These are phyloP conservation scores for Kuraishia piskuri DNA, from an alignment of 805 yeast genomes.

Conservation along the genomic window DNA sequence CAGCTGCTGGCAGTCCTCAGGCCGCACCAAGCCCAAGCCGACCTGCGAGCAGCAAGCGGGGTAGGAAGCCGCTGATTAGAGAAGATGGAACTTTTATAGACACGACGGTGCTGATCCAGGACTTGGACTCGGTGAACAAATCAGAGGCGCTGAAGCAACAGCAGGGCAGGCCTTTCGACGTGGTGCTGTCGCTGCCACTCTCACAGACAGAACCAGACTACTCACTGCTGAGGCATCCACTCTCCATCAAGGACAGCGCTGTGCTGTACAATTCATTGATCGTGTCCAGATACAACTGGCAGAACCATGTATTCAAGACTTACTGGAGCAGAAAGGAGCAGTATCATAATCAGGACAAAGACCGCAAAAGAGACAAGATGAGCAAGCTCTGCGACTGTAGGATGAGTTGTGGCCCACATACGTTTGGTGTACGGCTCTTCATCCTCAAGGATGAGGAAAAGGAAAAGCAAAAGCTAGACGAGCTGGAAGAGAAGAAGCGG, in stretches of 20 bases:
- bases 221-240: conserved; percentile 51
- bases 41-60: background rate
- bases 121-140: conserved; percentile 19
- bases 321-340: conserved; percentile 55
- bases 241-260: conserved; percentile 65
- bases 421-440: conserved; percentile 67
- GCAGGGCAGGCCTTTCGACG: conserved; percentile 51
- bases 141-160: conserved; percentile 20
- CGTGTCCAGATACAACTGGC: conserved; percentile 64
- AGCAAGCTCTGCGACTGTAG: conserved; percentile 75
- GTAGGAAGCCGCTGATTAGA: background rate
- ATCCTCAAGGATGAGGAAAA: conserved; percentile 76
- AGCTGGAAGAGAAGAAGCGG: conserved; percentile 17
- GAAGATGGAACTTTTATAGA: background rate
- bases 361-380: conserved; percentile 67
- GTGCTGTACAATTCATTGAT: conserved; percentile 63
- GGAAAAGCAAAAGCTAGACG: conserved; percentile 32
- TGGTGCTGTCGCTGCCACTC: conserved; percentile 59
- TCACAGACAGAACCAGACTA: conserved; percentile 58
- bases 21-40: background rate
- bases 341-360: conserved; percentile 36
- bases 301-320: conserved; percentile 60
- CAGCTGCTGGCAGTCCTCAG: background rate
- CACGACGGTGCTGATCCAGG: conserved; percentile 16
- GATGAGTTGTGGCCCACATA: conserved; percentile 75